These are phyloP conservation scores for Aspergillus chevalieri DNA, from an alignment of 2,329 filamentous ascomycete species.

Conservation along the genomic window DNA sequence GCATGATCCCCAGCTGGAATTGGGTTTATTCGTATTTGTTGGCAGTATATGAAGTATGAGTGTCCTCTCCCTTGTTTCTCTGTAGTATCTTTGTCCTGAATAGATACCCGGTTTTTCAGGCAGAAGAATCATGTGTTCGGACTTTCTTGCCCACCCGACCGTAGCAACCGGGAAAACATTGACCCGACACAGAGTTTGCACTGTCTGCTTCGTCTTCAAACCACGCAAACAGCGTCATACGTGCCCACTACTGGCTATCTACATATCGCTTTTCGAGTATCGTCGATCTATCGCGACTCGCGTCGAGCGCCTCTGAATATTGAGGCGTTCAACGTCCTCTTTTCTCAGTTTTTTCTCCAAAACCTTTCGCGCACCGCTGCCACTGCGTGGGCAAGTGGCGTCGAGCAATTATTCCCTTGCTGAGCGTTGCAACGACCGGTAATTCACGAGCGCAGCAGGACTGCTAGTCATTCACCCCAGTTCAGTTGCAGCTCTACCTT, in stretches of 20 bases:
- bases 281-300: background rate
- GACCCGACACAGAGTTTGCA: constrained; percentile 34
- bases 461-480: background rate
- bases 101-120: no score
- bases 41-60: background rate
- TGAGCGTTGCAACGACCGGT: background rate
- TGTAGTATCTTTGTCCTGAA: no score
- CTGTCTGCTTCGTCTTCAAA: constrained; percentile 37
- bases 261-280: constrained; percentile 5
- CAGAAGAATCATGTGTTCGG: background rate
- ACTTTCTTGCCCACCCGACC: background rate
- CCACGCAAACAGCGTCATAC: constrained; percentile 31
- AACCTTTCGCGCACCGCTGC: no score
- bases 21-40: background rate
- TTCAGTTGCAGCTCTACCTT: no score
- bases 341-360: background rate
- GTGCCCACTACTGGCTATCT: constrained; percentile 17
- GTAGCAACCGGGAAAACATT: background rate
- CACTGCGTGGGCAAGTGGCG: no score
- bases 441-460: no score
- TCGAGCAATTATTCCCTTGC: background rate
- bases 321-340: background rate
- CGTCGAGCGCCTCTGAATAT: background rate
- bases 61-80: no score
- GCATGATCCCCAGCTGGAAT: background rate